phyloP scores from a whole-genome alignment of 192 early-diverging fungal genomes.

The Coemansia sp. region DNA sequence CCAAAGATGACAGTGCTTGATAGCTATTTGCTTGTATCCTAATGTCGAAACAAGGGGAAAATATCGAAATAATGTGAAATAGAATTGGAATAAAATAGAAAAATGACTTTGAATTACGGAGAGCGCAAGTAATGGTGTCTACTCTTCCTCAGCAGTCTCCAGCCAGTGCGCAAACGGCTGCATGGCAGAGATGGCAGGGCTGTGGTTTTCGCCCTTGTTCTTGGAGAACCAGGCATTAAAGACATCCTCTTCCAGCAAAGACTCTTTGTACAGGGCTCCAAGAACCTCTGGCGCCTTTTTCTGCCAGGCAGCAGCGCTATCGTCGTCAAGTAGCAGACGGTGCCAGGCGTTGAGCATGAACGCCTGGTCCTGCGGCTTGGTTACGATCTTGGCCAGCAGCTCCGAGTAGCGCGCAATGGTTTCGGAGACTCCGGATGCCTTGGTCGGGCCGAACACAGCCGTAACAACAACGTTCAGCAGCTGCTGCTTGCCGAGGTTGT shows the following conservation, averaged over 20 bases:
- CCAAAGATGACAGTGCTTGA: slow-evolving; percentile 1
- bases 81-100: neutral
- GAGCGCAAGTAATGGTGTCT: slow-evolving; percentile 16
- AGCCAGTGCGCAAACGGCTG: slow-evolving; percentile 81
- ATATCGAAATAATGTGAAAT: neutral
- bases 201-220: slow-evolving; percentile 42
- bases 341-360: slow-evolving; percentile 53
- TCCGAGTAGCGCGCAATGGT: slow-evolving; percentile 18
- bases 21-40: too few species aligned
- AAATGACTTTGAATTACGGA: neutral
- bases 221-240: slow-evolving; percentile 63
- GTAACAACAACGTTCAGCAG: slow-evolving; percentile 67
- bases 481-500: slow-evolving; percentile 78
- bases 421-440: slow-evolving; percentile 24
- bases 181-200: slow-evolving; percentile 57
- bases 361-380: slow-evolving; percentile 39
- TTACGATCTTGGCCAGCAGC: slow-evolving; percentile 40
- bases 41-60: neutral
- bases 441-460: slow-evolving; percentile 48
- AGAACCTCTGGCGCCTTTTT: slow-evolving; percentile 63
- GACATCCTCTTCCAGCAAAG: slow-evolving; percentile 80
- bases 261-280: slow-evolving; percentile 69
- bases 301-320: slow-evolving; percentile 43
- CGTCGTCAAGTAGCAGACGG: slow-evolving; percentile 32
- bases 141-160: slow-evolving; percentile 81